Conservation (phyloP, 208 protist genomes). For the Tritrichomonas foetus region DNA sequence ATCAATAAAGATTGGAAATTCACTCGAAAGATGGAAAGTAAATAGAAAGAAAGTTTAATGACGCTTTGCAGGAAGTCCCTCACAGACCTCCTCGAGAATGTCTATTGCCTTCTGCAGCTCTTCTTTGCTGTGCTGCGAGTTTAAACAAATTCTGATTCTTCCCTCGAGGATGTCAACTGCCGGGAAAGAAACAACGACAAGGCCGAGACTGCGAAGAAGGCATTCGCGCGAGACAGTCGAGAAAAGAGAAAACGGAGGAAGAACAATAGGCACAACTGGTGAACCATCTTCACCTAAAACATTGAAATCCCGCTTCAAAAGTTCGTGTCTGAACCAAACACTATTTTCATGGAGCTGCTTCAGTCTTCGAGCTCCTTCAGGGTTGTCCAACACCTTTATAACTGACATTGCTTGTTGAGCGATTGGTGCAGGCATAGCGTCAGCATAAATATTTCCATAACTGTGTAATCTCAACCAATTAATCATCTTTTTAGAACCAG, state of each 20-base stretch:
- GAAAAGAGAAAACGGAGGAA: slow-evolving; percentile 7
- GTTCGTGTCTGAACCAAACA: slow-evolving; percentile 52
- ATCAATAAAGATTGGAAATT: no score
- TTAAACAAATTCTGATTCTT: slow-evolving; percentile 64
- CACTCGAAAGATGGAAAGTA: no score
- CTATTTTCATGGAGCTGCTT: slow-evolving; percentile 50
- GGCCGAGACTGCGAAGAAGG: slow-evolving; percentile 48
- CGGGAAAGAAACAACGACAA: slow-evolving; percentile 65
- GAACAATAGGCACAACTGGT: slow-evolving; percentile 30
- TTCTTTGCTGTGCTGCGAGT: slow-evolving; percentile 52
- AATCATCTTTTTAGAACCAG: slow-evolving; percentile 48
- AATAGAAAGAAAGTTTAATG: not conserved
- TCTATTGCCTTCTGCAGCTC: slow-evolving; percentile 34
- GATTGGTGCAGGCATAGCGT: slow-evolving; percentile 52
- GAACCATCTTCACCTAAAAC: slow-evolving; percentile 14
- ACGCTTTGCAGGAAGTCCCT: not conserved
- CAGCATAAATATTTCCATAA: slow-evolving; percentile 49
- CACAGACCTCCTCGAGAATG: not conserved
- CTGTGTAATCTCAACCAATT: slow-evolving; percentile 41
- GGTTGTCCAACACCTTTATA: slow-evolving; percentile 50
- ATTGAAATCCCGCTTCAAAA: not conserved
- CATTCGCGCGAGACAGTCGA: slow-evolving; percentile 36
- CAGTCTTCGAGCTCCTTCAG: slow-evolving; percentile 39
- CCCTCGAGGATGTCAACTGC: slow-evolving; percentile 57
- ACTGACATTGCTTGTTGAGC: slow-evolving; percentile 55